Evolutionary conservation across 371 early-diverging fungal genomes (phyloP), one percentile per base, ranked within the genome.

Genomic region (Apophysomyces trapeziformis): DNA sequence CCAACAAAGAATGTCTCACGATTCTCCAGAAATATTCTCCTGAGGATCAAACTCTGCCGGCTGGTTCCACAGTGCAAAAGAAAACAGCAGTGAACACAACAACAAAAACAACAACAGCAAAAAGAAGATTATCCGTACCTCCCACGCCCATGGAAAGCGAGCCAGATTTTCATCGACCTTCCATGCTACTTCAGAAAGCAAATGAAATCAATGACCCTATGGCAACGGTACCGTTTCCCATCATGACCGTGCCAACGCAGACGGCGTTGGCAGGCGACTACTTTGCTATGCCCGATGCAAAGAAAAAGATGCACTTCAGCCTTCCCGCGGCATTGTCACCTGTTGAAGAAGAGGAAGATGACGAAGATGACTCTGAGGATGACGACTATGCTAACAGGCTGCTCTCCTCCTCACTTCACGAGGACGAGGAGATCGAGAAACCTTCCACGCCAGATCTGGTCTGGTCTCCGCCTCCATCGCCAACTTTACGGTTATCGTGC

Each of bases 1-100:
- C 89, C 38, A 88, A 65, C 35, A 38, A 65, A 44, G 65, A 32
- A 36, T 60, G 60, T 21, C 41, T 56, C 14, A 12, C 14, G 4
- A 47, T 47, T 36, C 14, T 61, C 21, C 54, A 50, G 21, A 16
- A 21, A 35, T 16, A 32, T 47, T 32, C 37, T 36, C 35, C 58
- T 6, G 37, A 32, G 12, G 58, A 18, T 58, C 32, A 58, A 54
- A 54, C 13, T 41, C 13, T 41, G 41, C 13, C 41, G 11, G 13
- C 41, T 16, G 9, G 21, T 9, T n/a, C 21, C 21, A 21, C 16
- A 21, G 21, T 21, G 21, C 54, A 50, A 50, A 50, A 50, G 21
- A 50, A 50, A 21, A 5, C 21, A 16, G 9, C 54, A 50, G 9
- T 11, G 54, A 0, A 16, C 32, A 21, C n/a, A 50, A n/a, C 54